Evolutionary conservation across 768 basidiomycete species (phyloP).

Genomic region (Pisolithus tinctorius): DNA sequence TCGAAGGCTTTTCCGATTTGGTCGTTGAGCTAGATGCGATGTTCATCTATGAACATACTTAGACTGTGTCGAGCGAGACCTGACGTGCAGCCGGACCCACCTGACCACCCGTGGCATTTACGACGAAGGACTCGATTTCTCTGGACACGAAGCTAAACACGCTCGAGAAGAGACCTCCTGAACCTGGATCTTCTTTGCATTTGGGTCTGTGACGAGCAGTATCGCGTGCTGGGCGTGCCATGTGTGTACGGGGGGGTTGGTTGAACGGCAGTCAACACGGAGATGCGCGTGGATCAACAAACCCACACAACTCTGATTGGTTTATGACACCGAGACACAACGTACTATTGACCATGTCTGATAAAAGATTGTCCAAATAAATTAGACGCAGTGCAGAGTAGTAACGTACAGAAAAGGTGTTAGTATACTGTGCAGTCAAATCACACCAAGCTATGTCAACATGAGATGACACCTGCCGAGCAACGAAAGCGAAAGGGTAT

Average conservation of each 20-base stretch:
- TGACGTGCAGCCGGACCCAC: slow-evolving; percentile 8
- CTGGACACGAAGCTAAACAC: slow-evolving; percentile 65
- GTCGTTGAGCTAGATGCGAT: slow-evolving; percentile 5
- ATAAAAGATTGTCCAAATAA: not conserved
- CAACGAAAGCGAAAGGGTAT: no score
- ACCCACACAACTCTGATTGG: slow-evolving; percentile 8
- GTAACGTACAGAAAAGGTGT: no score
- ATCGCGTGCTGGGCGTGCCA: slow-evolving; percentile 7
- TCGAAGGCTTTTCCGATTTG: slow-evolving; percentile 5
- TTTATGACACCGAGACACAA: not conserved
- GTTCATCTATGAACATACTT: slow-evolving; percentile 8
- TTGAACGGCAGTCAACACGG: not conserved
- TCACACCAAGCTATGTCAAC: no score
- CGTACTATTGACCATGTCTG: no score
- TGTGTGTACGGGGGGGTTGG: not conserved
- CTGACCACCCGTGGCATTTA: slow-evolving; percentile 46
- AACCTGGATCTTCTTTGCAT: not conserved
- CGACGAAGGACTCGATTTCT: slow-evolving; percentile 66
- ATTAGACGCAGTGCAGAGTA: not conserved
- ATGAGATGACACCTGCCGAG: no score
- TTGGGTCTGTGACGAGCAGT: not conserved
- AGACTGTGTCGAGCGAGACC: not conserved
- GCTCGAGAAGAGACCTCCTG: slow-evolving; percentile 46
- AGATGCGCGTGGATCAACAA: slow-evolving; percentile 5
- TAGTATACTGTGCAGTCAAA: no score